Evolutionary conservation across 75 land plant species (phyloP), one percentile per base, ranked within the genome.

Genomic region (Adiantum capillusveneris): DNA sequence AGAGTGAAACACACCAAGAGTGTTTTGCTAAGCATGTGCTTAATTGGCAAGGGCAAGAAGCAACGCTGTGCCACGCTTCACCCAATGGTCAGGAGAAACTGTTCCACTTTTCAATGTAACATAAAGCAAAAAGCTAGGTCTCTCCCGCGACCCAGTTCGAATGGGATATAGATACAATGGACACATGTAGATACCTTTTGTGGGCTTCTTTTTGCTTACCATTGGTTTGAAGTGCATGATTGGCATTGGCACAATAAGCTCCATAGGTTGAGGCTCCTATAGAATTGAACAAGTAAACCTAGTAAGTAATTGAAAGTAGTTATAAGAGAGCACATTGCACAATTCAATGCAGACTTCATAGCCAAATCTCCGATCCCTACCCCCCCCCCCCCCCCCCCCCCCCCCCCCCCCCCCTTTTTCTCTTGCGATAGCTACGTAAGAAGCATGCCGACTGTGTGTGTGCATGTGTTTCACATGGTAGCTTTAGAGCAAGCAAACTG

Each of bases 191-290:
- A 62, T n/a, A 20, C 72, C 72, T 29, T 69, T 69, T 29, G 59
- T 69, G 29, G 48, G 30, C 65, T 62, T 69, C 58, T 62, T 69
- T 31, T 69, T 69, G 25, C 36, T 62, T 5, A 62, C 66, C 16
- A 59, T 58, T 51, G 72, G 72, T 58, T 69, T 69, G 65, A 69
- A 69, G 17, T 52, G 65, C 17, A 69, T 69, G 14, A 69, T 69
- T 1, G 72, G 72, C 72, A 69, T 69, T 26, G 72, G 66, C 7
- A 69, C 72, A 34, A 69, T 69, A 29, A 69, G 55, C 58, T 69
- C 72, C 72, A 69, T 69, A 16, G 65, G 72, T 24, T 44, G 54
- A 24, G 72, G 72, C 45, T 69, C 72, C 72, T 68, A 44, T 6
- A 53, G 56, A 16, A 28, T 6, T 3, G 7, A 9, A 20, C 6